Percentiles rank a stretch among this genome's conserved stretches.
Evolutionary conservation across 2,329 filamentous ascomycete species (phyloP).

Genomic region (Fusarium incarnatum): DNA sequence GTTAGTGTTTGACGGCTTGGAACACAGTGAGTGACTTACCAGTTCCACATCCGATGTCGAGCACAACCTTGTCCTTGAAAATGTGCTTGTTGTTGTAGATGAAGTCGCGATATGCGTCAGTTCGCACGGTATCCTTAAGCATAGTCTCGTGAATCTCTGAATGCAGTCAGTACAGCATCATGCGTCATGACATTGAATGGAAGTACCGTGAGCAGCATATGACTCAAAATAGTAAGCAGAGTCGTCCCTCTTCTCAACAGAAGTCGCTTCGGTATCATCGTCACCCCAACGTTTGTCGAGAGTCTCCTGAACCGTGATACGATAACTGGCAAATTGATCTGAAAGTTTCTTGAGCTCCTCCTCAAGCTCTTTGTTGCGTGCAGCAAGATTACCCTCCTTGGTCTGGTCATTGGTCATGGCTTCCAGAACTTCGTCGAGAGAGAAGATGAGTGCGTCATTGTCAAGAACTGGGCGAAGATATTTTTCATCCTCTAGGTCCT

Average conservation of each 20-base stretch:
- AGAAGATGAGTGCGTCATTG: conserved; percentile 90
- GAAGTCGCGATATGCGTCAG: conserved; percentile 93
- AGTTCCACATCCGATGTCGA: conserved; percentile 90
- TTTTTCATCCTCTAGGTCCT: conserved; percentile 78
- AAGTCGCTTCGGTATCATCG: conserved; percentile 61
- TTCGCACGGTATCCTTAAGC: conserved; percentile 90
- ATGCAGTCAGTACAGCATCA: conserved; percentile 1
- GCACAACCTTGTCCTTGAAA: conserved; percentile 85
- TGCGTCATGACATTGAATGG: neutral
- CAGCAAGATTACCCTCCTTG: conserved; percentile 50
- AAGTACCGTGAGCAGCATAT: conserved; percentile 69
- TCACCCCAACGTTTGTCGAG: conserved; percentile 73
- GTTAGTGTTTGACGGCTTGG: conserved; percentile 8
- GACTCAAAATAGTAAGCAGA: conserved; percentile 69
- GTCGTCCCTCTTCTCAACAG: conserved; percentile 48
- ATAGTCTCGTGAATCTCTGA: conserved; percentile 93
- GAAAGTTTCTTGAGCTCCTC: conserved; percentile 69
- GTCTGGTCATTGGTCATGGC: conserved; percentile 54
- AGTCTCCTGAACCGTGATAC: conserved; percentile 72
- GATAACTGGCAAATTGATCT: conserved; percentile 73
- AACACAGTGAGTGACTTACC: conserved; percentile 52
- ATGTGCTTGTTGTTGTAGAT: conserved; percentile 91
- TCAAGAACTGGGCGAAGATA: conserved; percentile 87
- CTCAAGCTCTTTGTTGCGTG: conserved; percentile 68
- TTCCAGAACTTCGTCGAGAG: conserved; percentile 78